Conservation (phyloP, 805 yeast species). For the Ogataea haglerorum region DNA sequence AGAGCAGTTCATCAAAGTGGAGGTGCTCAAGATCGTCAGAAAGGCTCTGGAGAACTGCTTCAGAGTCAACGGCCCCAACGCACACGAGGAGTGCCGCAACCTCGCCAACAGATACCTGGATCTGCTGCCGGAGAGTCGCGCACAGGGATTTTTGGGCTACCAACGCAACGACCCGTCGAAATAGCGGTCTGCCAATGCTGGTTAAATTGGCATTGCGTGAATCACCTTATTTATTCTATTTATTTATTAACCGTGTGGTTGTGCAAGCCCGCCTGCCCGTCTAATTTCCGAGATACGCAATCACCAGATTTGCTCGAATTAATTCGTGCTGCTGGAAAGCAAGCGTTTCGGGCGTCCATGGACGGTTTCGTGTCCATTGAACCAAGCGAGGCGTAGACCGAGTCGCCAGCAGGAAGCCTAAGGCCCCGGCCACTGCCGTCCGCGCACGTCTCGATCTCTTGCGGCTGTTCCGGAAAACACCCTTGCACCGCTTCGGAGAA, state of each 20-base stretch:
- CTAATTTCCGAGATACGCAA: constrained; percentile 1
- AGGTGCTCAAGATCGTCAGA: constrained; percentile 64
- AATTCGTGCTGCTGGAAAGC: background rate
- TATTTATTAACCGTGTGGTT: constrained; percentile 1
- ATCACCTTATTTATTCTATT: constrained; percentile 9
- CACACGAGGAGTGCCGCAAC: constrained; percentile 75
- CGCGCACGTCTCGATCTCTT: background rate
- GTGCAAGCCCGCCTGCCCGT: constrained; percentile 2
- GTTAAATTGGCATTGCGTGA: too few species aligned
- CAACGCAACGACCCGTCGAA: constrained; percentile 86
- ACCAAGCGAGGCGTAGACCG: too few species aligned
- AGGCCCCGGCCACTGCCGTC: too few species aligned
- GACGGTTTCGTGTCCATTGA: too few species aligned
- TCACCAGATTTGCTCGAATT: constrained; percentile 1
- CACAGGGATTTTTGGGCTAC: constrained; percentile 77
- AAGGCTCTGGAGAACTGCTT: constrained; percentile 74
- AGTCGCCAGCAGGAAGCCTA: too few species aligned
- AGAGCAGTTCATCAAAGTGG: constrained; percentile 74
- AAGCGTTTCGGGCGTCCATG: too few species aligned
- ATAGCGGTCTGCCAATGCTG: constrained; percentile 28
- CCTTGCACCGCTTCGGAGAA: constrained; percentile 12
- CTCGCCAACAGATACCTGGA: constrained; percentile 74
- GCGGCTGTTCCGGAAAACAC: background rate
- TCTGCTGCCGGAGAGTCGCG: constrained; percentile 65
- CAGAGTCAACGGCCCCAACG: constrained; percentile 58